A percentile compares a stretch with the other conserved stretches of the same genome.
Conservation (phyloP, 805 yeast species). For the Naumovozyma castellii region DNA sequence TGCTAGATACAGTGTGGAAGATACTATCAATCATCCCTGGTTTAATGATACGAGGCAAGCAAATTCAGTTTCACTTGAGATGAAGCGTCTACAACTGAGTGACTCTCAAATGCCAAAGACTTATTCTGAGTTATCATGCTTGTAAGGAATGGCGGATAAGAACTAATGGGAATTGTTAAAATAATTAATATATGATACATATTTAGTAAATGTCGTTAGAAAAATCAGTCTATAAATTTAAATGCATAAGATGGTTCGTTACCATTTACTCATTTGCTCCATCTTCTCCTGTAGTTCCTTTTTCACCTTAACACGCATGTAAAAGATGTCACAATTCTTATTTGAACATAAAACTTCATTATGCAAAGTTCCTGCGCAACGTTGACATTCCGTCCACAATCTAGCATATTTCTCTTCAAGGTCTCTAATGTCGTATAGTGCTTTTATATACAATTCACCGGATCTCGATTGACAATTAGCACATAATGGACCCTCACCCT, state of each 20-base stretch:
- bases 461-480: slow-evolving; percentile 63
- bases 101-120: slow-evolving; percentile 29
- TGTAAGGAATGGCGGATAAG: no score
- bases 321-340: slow-evolving; percentile 94
- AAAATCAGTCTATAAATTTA: no score
- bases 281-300: slow-evolving; percentile 35
- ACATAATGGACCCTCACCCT: slow-evolving; percentile 69
- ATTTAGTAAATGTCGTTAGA: neutral
- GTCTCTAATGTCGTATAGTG: slow-evolving; percentile 68
- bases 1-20: slow-evolving; percentile 71
- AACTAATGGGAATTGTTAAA: no score
- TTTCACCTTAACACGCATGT: slow-evolving; percentile 67
- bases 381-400: slow-evolving; percentile 96
- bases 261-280: slow-evolving; percentile 35
- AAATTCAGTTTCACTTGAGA: slow-evolving; percentile 9
- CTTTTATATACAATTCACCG: slow-evolving; percentile 72
- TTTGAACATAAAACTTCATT: slow-evolving; percentile 93
- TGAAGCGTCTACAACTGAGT: slow-evolving; percentile 24
- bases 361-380: slow-evolving; percentile 93
- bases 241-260: slow-evolving; percentile 1
- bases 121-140: slow-evolving; percentile 30
- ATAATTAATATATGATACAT: neutral
- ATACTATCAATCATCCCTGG: slow-evolving; percentile 88
- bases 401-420: slow-evolving; percentile 76
- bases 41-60: slow-evolving; percentile 26